Evolutionary conservation across 2,329 filamentous ascomycete species (phyloP).

Genomic region (Dactylellina cionopaga): DNA sequence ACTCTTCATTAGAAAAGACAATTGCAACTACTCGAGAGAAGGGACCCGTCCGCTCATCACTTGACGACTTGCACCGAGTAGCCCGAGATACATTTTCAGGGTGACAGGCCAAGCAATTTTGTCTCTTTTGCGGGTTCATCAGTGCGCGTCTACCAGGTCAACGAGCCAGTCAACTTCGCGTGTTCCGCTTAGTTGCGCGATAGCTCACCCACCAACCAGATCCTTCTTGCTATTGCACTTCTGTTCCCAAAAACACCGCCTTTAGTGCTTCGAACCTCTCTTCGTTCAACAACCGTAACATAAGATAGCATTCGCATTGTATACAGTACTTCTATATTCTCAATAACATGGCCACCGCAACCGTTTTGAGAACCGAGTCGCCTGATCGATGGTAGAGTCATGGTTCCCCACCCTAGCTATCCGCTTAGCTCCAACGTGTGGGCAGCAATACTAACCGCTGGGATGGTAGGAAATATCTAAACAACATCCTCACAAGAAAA

Average conservation of each 20-base stretch:
- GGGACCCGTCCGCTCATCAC: slow-evolving; percentile 40
- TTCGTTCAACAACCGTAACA: neutral
- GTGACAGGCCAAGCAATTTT: neutral
- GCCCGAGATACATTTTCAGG: slow-evolving; percentile 46
- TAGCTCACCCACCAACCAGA: slow-evolving; percentile 20
- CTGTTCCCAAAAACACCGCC: slow-evolving; percentile 19
- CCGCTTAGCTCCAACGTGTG: slow-evolving; percentile 35
- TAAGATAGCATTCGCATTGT: neutral
- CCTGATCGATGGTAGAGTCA: slow-evolving; percentile 45
- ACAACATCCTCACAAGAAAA: slow-evolving; percentile 77
- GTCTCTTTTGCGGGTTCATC: neutral
- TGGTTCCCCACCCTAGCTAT: slow-evolving; percentile 37
- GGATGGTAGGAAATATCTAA: slow-evolving; percentile 77
- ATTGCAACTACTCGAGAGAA: slow-evolving; percentile 48
- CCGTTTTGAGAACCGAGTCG: slow-evolving; percentile 42
- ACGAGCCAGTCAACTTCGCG: slow-evolving; percentile 7
- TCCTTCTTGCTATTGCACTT: slow-evolving; percentile 43
- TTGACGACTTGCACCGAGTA: slow-evolving; percentile 47
- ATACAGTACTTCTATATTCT: slow-evolving; percentile 1
- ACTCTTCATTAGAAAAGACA: slow-evolving; percentile 38
- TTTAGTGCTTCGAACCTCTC: neutral
- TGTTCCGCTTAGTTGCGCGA: slow-evolving; percentile 33
- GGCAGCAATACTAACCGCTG: slow-evolving; percentile 22
- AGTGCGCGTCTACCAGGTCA: neutral
- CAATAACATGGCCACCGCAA: slow-evolving; percentile 34